Base-by-base conservation (phyloP, 1,284 basidiomycete genomes). In the Fomitopsis pinicola region DNA sequence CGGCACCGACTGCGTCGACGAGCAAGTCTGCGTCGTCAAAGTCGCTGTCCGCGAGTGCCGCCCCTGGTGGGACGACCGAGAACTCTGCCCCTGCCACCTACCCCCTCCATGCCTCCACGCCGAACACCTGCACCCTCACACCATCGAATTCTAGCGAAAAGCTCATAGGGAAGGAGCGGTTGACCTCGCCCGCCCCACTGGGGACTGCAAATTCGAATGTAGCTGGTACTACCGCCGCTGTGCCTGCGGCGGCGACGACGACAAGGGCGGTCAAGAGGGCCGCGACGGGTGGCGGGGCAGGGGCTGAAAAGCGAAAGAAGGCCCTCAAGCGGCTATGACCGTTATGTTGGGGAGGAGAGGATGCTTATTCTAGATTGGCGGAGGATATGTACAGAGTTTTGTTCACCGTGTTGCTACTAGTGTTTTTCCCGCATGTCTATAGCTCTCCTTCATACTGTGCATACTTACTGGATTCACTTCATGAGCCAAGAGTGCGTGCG, bases 281-380 rank as follows among this genome's bases (percentile, higher is more conserved):
- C 4, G 89, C 89, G 7, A 79, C 79, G 3, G 76, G 76, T 1
- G 80, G 76, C 0, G 72, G 76, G 9, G 80, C 79, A 1, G 83
- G 82, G 7, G 85, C 82, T 12, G 90, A 91, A 75, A 92, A 92
- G 77, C 81, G 89, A 72, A 92, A 92, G 81, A 93, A 92, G 79
- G 91, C 90, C 12, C 74, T 93, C 68, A 93, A 90, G 75, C 80
- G 91, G 65, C 75, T 92, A 73, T 92, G 69, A 76, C 42, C 10
- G 3, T 8, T 2, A 30, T 14, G 19, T 6, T 33, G 33, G 15
- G 83, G 62, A n/a, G 45, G 40, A 38, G 44, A 45, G 30, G 36
- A 9, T 59, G 58, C 58, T 59, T 59, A 35, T 53, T 59, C 58
- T 59, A 58, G 9, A 35, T 50, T 17, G 42, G 9, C 2, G 55